These are phyloP conservation scores for Musa beccarii DNA, from an alignment of 176 grass and related monocot species.

Conservation along the genomic window DNA sequence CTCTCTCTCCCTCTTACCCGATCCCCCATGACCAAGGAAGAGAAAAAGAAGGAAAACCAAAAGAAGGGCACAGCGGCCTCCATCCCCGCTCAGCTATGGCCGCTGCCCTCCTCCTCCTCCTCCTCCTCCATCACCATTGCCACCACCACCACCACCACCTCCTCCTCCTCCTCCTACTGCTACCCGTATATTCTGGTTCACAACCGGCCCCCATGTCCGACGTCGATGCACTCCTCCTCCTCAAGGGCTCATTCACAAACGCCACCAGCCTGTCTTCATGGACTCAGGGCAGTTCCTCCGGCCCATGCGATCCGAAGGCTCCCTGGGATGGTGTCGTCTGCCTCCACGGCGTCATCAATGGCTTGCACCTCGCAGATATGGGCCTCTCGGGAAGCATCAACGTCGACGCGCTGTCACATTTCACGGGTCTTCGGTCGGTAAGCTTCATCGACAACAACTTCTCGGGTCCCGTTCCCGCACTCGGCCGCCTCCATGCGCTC, in stretches of 20 bases:
- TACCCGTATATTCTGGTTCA: background rate
- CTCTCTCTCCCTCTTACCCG: background rate
- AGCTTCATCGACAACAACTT: conserved; percentile 6
- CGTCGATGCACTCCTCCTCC: background rate
- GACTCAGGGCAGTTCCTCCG: background rate
- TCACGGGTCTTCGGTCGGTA: conserved; percentile 13
- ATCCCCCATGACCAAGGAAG: background rate
- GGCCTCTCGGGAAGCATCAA: conserved; percentile 50
- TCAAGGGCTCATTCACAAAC: conserved; percentile 4
- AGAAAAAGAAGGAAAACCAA: background rate
- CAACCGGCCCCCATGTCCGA: background rate
- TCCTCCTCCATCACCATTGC: background rate
- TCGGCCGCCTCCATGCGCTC: background rate
- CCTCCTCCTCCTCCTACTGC: background rate
- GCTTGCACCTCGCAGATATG: conserved; percentile 52
- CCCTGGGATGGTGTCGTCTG: conserved; percentile 68
- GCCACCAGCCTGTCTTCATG: background rate
- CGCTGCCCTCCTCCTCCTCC: background rate
- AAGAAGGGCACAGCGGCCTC: background rate
- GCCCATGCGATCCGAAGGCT: conserved; percentile 24
- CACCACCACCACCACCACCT: background rate
- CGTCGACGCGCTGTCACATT: conserved; percentile 36
- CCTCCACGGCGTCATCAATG: conserved; percentile 27
- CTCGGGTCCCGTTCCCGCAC: background rate
- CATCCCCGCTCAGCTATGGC: background rate